Base-by-base conservation (phyloP, 1,139 yeast genomes). In the Kluyveromyces sp. region DNA sequence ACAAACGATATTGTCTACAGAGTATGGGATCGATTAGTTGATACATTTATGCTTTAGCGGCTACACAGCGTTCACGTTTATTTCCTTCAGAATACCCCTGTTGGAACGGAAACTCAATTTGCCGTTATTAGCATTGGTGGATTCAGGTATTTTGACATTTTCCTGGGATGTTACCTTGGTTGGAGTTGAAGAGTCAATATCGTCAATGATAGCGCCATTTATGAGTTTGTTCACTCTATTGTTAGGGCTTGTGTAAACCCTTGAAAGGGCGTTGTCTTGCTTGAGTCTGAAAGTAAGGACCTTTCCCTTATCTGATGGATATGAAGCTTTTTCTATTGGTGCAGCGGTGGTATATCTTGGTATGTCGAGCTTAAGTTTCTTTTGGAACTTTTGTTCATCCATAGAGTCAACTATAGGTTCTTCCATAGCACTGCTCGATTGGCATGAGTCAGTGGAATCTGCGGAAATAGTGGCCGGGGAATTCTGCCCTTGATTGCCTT, bases 241-340 rank as follows among this genome's bases (percentile, higher is more conserved):
- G 36, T 58, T 60, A 36, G 63, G 61, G 18, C 62, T 57, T 8
- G 58, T 57, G 36, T 54, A 57, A 6, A 60, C 45, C 16, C 62
- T 61, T 2, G 64, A 58, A 36, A 60, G 42, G 12, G 53, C 53
- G 39, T 55, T 57, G 39, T 58, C 61, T n/a, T 55, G 52, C 31
- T 54, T 56, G 29, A 57, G 44, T 36, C 60, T 62, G 50, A 60
- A 61, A 12, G 63, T 59, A 19, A 60, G 47, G 3, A 62, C 64
- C 41, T 61, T 62, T 15, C 63, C 61, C 33, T 55, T 57, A 35
- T 47, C 52, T n/a, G 44, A n/a, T 25, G 39, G 45, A 4, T 41
- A 34, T 4, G 39, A 13, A 17, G 34, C 20, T 8, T 26, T 33
- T n/a, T 33, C 40, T 15, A 41, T 22, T 13, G 35, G 30, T 16